A percentile compares a stretch with the other conserved stretches of the same genome.
phyloP scores from a whole-genome alignment of 306 rosid genomes.

The Ormosia emarginata region DNA sequence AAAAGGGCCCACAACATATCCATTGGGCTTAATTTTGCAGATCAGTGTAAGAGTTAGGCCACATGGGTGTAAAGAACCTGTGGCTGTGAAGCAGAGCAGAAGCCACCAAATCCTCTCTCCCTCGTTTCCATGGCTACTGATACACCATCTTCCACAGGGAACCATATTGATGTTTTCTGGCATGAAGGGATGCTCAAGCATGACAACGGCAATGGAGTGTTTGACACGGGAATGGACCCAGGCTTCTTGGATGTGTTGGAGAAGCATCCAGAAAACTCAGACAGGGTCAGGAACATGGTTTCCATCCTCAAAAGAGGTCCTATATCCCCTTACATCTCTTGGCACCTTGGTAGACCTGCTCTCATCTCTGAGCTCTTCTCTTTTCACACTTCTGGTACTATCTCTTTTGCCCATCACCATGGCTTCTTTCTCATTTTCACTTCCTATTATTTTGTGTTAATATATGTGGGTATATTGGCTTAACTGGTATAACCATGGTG shows the following conservation, averaged over 20 bases:
- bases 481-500: not conserved
- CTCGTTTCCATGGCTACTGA: not conserved
- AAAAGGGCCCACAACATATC: too few relatives aligned
- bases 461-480: not conserved
- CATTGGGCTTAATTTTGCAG: too few relatives aligned
- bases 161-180: constrained; percentile 62
- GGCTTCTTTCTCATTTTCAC: not conserved
- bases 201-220: constrained; percentile 65
- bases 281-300: constrained; percentile 71
- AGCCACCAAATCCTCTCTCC: not conserved
- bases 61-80: too few relatives aligned
- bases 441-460: not conserved
- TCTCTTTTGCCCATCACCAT: not conserved
- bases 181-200: constrained; percentile 73
- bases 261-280: constrained; percentile 88
- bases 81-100: too few relatives aligned
- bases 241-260: constrained; percentile 84
- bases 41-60: too few relatives aligned
- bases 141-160: not conserved
- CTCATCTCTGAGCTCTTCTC: constrained; percentile 48
- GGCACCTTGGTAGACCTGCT: constrained; percentile 58
- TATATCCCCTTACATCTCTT: constrained; percentile 59
- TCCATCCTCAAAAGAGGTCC: constrained; percentile 84
- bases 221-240: constrained; percentile 64
- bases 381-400: constrained; percentile 72